A percentile compares a stretch with the other conserved stretches of the same genome.
phyloP scores from a whole-genome alignment of 345 rosid genomes.

The Euphorbia peplus region DNA sequence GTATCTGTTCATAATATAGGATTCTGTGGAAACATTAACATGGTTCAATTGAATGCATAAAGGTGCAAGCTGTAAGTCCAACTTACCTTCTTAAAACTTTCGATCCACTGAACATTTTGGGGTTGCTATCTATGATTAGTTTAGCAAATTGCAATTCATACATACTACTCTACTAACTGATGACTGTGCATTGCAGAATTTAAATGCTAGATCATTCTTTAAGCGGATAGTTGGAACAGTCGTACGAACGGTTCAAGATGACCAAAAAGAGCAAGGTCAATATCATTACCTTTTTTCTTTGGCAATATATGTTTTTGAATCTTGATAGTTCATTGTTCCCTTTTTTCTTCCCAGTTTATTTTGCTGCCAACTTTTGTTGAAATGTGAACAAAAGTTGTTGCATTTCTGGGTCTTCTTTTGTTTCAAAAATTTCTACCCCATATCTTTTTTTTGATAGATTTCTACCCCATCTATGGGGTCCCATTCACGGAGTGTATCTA shows the following conservation, averaged over 20 bases:
- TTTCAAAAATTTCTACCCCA: not conserved
- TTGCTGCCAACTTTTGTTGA: not conserved
- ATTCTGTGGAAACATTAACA: slow-evolving; percentile 3
- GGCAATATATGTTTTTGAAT: not conserved
- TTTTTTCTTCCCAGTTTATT: not conserved
- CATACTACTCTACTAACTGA: slow-evolving; percentile 26
- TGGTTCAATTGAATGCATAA: not conserved
- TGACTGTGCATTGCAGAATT: slow-evolving; percentile 45
- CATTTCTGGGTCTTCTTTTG: not conserved
- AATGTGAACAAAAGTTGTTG: not conserved
- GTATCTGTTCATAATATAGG: not conserved
- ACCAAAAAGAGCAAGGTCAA: slow-evolving; percentile 95
- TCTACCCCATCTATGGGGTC: not conserved
- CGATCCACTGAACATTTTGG: not conserved
- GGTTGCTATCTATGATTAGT: not conserved
- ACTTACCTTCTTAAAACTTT: not conserved
- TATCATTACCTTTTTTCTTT: not conserved
- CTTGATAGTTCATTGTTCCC: not conserved
- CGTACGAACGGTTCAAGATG: slow-evolving; percentile 86
- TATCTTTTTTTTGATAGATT: slow-evolving; percentile 4
- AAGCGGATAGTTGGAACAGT: slow-evolving; percentile 83
- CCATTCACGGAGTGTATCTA: not conserved
- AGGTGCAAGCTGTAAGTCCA: not conserved
- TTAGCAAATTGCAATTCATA: not conserved
- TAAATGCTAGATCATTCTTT: slow-evolving; percentile 71